Base-by-base conservation (phyloP, 495 filamentous ascomycete species). In the Durotheca rogersii region DNA sequence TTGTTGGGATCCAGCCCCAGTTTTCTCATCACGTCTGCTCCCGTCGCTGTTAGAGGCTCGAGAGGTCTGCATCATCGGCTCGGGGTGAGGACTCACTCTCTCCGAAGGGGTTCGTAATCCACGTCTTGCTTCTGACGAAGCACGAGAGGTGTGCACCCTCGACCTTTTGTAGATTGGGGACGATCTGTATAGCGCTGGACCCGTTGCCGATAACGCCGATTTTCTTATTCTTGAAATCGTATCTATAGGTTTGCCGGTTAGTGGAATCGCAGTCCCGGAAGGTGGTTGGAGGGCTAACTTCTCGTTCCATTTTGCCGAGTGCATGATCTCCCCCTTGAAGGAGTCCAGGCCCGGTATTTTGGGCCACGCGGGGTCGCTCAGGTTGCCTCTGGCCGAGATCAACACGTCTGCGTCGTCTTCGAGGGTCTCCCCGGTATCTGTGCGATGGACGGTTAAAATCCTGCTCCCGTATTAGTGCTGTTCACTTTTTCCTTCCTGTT, bases 171-270 rank as follows among this genome's bases (percentile, higher is more conserved):
- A 88, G 69, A 34, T 77, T 78, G 10, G 86, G 83, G 16, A 85
- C 73, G 53, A 89, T 86, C 60, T 89, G 86, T n/a, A 80, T 83
- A 7, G 79, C 80, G 12, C 83, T 87, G 14, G 85, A 83, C 16
- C 85, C 83, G 72, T 71, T 76, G 9, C 75, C 74, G n/a, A 78
- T 69, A 5, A 78, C 47, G 2, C 67, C 81, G 27, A 84, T 71
- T 40, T 64, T 70, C 62, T 82, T 83, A 45, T 72, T 68, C 18
- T 46, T 48, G 29, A 79, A 62, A 54, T 74, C 71, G 51, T 77
- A 77, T 11, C 70, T 74, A 43, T 69, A 30, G 3, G 2, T 10
- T 17, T 3, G 4, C 65, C 23, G 59, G 52, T 42, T 20, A 1
- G 27, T 10, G 25, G 17, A 6, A 4, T 19, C 17, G 16, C 19